phyloP scores from a whole-genome alignment of 192 early-diverging fungal genomes.

The Linderina pennispora region DNA sequence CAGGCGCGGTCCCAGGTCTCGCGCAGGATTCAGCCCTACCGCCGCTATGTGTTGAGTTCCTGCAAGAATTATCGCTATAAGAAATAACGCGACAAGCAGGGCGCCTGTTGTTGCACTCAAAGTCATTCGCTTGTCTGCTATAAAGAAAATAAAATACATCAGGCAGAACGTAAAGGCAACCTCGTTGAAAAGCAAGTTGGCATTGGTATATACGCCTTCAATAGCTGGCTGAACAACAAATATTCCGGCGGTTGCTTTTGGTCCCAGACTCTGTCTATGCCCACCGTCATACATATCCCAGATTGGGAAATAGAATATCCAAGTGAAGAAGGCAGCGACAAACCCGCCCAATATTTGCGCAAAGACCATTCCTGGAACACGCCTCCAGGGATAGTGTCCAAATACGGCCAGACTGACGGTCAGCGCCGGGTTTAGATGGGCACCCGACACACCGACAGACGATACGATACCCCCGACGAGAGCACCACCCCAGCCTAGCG shows the following conservation, averaged over 20 bases:
- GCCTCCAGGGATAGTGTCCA: constrained; percentile 15
- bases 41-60: neutral
- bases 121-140: constrained; percentile 4
- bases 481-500: constrained; percentile 3
- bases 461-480: constrained; percentile 3
- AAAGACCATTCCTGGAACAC: constrained; percentile 14
- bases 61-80: neutral
- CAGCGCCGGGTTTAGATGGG: constrained; percentile 15
- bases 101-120: neutral
- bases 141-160: neutral
- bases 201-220: neutral
- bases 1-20: constrained; percentile 14
- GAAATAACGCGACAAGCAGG: neutral
- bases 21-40: constrained; percentile 12
- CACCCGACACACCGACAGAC: constrained; percentile 3
- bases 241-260: neutral
- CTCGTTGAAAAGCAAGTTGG: constrained; percentile 5
- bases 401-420: constrained; percentile 7
- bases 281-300: constrained; percentile 1
- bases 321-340: constrained; percentile 1
- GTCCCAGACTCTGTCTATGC: neutral
- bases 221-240: constrained; percentile 4
- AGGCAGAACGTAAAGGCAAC: constrained; percentile 3
- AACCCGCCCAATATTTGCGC: constrained; percentile 11
- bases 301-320: constrained; percentile 1